phyloP scores from a whole-genome alignment of 108 stramenopile species.

The Halocafeteria seosinensis region DNA sequence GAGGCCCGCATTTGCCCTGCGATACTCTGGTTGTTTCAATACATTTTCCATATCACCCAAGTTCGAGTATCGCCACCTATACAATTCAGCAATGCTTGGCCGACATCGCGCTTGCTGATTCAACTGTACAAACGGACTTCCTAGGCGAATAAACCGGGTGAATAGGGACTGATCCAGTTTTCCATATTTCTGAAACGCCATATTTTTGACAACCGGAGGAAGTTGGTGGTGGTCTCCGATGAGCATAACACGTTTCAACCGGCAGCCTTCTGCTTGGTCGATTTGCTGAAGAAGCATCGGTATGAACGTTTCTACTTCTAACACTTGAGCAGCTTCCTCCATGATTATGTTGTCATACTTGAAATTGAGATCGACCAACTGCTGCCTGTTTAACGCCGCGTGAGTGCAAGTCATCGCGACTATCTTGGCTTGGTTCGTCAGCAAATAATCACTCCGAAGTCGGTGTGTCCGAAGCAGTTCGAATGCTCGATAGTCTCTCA shows the following conservation, averaged over 20 bases:
- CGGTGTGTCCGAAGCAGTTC: slow-evolving; percentile 78
- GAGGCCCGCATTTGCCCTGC: slow-evolving; percentile 68
- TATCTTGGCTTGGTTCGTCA: slow-evolving; percentile 79
- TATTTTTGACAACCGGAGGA: slow-evolving; percentile 79
- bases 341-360: slow-evolving; percentile 90
- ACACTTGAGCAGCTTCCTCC: slow-evolving; percentile 92
- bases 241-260: slow-evolving; percentile 77
- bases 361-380: slow-evolving; percentile 70
- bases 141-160: slow-evolving; percentile 66
- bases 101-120: slow-evolving; percentile 79
- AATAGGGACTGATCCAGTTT: slow-evolving; percentile 81
- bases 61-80: slow-evolving; percentile 37
- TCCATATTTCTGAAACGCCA: slow-evolving; percentile 56
- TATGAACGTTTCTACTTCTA: slow-evolving; percentile 83
- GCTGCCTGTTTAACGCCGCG: slow-evolving; percentile 78
- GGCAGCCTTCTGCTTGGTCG: slow-evolving; percentile 47
- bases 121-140: slow-evolving; percentile 60
- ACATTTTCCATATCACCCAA: neutral
- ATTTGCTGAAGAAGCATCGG: slow-evolving; percentile 41
- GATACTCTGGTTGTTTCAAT: slow-evolving; percentile 21
- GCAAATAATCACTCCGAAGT: slow-evolving; percentile 74
- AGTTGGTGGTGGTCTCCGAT: slow-evolving; percentile 95
- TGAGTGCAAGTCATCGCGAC: slow-evolving; percentile 98
- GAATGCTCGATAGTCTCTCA: slow-evolving; percentile 71
- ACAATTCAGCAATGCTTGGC: slow-evolving; percentile 66